Evolutionary conservation across 352 stramenopile genomes (phyloP).

Genomic region (Aphanomyces cochlioides): DNA sequence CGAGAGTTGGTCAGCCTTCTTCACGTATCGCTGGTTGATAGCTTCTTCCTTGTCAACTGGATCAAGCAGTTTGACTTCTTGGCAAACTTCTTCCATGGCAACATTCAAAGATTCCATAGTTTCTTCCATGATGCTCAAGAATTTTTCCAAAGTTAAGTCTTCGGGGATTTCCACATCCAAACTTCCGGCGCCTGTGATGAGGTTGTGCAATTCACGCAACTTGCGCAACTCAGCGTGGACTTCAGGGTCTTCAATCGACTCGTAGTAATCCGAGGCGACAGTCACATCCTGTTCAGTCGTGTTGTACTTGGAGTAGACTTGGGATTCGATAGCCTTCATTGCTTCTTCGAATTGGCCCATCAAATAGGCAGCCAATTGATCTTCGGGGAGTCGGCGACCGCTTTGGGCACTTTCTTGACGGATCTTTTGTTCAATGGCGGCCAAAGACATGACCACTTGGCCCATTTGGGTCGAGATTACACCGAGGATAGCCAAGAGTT

Average conservation of each 20-base stretch:
- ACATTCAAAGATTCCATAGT: conserved; percentile 88
- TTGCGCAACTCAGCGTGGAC: conserved; percentile 78
- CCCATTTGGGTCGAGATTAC: conserved; percentile 87
- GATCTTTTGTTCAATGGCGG: conserved; percentile 85
- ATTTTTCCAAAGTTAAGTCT: conserved; percentile 82
- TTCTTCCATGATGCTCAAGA: conserved; percentile 87
- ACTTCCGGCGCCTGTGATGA: conserved; percentile 80
- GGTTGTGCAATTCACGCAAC: conserved; percentile 83
- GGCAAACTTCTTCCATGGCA: conserved; percentile 84
- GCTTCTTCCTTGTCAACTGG: conserved; percentile 86
- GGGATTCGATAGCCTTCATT: conserved; percentile 86
- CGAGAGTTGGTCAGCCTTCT: conserved; percentile 78
- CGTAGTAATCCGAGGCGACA: conserved; percentile 83
- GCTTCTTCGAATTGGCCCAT: conserved; percentile 88
- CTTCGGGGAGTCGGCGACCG: conserved; percentile 70
- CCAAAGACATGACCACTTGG: conserved; percentile 85
- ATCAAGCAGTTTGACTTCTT: conserved; percentile 85
- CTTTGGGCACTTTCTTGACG: conserved; percentile 83
- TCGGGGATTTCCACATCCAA: conserved; percentile 77
- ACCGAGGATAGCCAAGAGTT: conserved; percentile 82
- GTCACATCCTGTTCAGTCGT: conserved; percentile 86
- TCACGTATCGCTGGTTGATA: conserved; percentile 87
- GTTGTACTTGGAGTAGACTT: conserved; percentile 87
- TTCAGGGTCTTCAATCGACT: conserved; percentile 84
- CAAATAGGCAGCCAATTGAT: conserved; percentile 82